A percentile compares a stretch with the other conserved stretches of the same genome.
Conservation (phyloP, 176 grass and related monocot genomes). For the Triticum aestivum region DNA sequence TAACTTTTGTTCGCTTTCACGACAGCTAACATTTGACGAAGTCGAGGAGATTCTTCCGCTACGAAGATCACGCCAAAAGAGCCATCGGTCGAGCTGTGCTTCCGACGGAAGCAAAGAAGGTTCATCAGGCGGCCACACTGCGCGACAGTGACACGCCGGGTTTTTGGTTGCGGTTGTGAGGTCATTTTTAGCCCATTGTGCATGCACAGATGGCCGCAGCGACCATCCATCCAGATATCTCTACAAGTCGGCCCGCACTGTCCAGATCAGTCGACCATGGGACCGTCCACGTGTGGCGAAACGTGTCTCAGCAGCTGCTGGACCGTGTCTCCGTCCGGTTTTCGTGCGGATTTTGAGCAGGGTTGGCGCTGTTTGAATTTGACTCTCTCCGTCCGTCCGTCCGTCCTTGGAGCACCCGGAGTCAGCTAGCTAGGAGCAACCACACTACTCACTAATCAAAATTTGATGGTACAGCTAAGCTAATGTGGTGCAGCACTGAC, state of each 20-base stretch:
- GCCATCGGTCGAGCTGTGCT: not conserved
- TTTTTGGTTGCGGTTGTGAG: not conserved
- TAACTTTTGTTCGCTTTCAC: not conserved
- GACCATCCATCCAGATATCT: conserved; percentile 29
- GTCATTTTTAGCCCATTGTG: conserved; percentile 28
- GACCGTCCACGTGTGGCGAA: not conserved
- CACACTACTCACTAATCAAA: not conserved
- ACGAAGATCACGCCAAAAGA: conserved; percentile 2
- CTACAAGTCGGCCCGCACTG: conserved; percentile 19
- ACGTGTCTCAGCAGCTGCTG: not conserved
- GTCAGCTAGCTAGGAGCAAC: not conserved
- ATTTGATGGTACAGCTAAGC: not conserved
- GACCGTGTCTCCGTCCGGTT: not conserved
- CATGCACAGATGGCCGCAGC: conserved; percentile 12
- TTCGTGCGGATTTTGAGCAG: not conserved
- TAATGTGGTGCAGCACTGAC: not conserved
- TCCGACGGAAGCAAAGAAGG: not conserved
- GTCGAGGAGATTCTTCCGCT: conserved; percentile 7
- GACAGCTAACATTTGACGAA: conserved; percentile 28
- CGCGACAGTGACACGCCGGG: conserved; percentile 9
- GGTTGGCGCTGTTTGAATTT: not conserved
- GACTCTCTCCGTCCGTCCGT: not conserved
- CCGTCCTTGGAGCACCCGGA: not conserved
- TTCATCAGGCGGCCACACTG: not conserved
- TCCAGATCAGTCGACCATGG: not conserved